Evolutionary conservation across 768 basidiomycete genomes (phyloP), one percentile per base, ranked within the genome.

Genomic region (Tephrocybe rancida): DNA sequence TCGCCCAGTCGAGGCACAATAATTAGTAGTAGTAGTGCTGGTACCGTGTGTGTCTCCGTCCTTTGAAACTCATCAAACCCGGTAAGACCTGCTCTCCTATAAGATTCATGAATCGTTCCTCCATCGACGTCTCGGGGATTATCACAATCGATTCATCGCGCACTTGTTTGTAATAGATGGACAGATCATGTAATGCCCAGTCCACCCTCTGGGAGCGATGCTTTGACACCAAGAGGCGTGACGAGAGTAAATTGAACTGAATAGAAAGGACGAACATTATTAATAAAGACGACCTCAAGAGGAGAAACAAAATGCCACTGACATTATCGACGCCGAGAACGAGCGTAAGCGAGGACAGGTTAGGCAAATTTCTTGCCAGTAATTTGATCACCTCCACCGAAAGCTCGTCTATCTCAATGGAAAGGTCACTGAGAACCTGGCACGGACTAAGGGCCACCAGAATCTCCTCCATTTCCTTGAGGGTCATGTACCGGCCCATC

Each of bases 161-260:
- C 4, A 21, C 13, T 16, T 42, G 27, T 19, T 19, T 29, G 30
- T 48, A 42, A 29, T 42, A 54, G 21, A 53, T 24, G 1, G 52
- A 54, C 16, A 54, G 46, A 29, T 54, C 52, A 29, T 22, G 14
- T 9, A 48, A 35, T 6, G 46, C n/a, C 46, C 52, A 48, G 19
- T 53, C 43, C 30, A 44, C 5, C 14, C 7, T 5, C 29, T 16
- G 21, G 19, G 5, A 21, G 50, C 16, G 14, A 19, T 29, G 11
- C 16, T 24, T n/a, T 37, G 22, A 5, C 13, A 22, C 47, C 32
- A 16, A 4, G 32, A 32, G 6, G 1, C 13, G 27, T 11, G 11
- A 37, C 16, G 5, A n/a, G 30, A 29, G 24, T 8, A 14, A 13
- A 37, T 37, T 5, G 16, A 7, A 14, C 35, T 37, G 7, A 13